phyloP scores from a whole-genome alignment of 139 green algal genomes.

The Micractinium conductrix region DNA sequence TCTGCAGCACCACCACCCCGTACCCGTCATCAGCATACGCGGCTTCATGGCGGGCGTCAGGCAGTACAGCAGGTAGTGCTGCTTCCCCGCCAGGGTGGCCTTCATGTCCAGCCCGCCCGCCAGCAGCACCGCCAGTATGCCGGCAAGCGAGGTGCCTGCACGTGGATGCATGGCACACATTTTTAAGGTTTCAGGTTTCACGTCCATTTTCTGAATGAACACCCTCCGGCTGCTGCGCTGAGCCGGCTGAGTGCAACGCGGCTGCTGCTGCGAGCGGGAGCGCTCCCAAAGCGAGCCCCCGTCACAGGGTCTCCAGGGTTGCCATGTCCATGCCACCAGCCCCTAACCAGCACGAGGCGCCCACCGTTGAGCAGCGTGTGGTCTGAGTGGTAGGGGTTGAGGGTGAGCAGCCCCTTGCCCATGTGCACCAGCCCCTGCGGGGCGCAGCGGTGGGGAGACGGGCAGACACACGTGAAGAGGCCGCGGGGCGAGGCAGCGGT shows the following conservation, averaged over 20 bases:
- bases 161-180: too few relatives aligned
- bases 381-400: conserved; percentile 93
- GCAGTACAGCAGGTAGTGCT: conserved; percentile 95
- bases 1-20: background rate
- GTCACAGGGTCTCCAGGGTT: too few relatives aligned
- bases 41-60: conserved; percentile 91
- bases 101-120: conserved; percentile 78
- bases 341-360: background rate
- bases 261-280: too few relatives aligned
- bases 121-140: conserved; percentile 85
- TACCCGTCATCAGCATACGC: conserved; percentile 94
- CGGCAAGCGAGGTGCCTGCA: conserved; percentile 79
- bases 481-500: background rate
- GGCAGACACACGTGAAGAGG: too few relatives aligned
- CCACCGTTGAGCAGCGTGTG: conserved; percentile 83
- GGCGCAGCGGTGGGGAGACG: too few relatives aligned
- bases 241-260: too few relatives aligned
- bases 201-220: too few relatives aligned
- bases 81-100: conserved; percentile 82
- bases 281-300: too few relatives aligned
- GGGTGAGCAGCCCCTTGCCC: conserved; percentile 96
- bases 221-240: too few relatives aligned
- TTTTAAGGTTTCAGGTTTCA: too few relatives aligned
- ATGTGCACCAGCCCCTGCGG: conserved; percentile 84
- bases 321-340: too few relatives aligned